These are phyloP conservation scores for Russula earlei DNA, from an alignment of 768 basidiomycete species.

Conservation along the genomic window DNA sequence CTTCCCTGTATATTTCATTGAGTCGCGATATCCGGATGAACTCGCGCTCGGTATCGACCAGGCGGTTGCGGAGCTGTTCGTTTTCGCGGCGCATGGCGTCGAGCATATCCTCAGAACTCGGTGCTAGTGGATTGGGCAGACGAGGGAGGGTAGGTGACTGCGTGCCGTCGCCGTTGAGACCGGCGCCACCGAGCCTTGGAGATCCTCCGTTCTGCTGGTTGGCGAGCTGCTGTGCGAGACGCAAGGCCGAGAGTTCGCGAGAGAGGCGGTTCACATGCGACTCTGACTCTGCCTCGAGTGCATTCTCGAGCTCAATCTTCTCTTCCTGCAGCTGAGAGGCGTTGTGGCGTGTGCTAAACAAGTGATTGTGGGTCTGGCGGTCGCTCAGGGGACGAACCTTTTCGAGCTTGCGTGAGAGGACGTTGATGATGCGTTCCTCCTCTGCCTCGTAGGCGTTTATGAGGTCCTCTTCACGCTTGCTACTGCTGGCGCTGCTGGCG, in stretches of 20 bases:
- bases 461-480: slow-evolving; percentile 56
- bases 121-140: slow-evolving; percentile 27
- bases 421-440: slow-evolving; percentile 80
- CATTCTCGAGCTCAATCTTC: slow-evolving; percentile 76
- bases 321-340: slow-evolving; percentile 63
- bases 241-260: slow-evolving; percentile 57
- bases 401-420: slow-evolving; percentile 75
- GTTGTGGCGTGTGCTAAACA: neutral
- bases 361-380: slow-evolving; percentile 48
- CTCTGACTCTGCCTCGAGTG: slow-evolving; percentile 78
- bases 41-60: slow-evolving; percentile 70
- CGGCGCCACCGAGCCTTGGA: neutral
- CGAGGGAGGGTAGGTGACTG: slow-evolving; percentile 14
- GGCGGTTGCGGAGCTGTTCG: slow-evolving; percentile 53
- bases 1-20: slow-evolving; percentile 80
- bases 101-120: slow-evolving; percentile 50
- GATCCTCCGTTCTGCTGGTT: slow-evolving; percentile 23
- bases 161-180: slow-evolving; percentile 22
- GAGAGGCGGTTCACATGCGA: slow-evolving; percentile 71
- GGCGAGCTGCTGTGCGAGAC: slow-evolving; percentile 48
- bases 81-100: slow-evolving; percentile 75
- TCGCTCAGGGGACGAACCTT: slow-evolving; percentile 40
- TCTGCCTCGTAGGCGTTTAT: slow-evolving; percentile 88
- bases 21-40: slow-evolving; percentile 63
- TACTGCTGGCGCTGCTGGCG: slow-evolving; percentile 36